Evolutionary conservation across 495 filamentous ascomycete genomes (phyloP).

Genomic region (Aspergillus kassunensis): DNA sequence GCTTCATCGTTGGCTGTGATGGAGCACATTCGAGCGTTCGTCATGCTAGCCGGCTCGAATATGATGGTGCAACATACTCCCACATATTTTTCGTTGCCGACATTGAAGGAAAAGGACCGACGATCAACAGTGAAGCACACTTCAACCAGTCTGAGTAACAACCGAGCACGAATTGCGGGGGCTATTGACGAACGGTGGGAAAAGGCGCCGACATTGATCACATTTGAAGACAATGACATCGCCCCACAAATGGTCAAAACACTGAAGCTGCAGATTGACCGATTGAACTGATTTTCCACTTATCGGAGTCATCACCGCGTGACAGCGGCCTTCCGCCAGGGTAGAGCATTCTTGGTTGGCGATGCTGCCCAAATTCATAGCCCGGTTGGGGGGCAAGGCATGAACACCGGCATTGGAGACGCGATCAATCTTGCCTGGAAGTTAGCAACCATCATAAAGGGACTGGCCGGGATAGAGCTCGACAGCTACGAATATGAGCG

Average conservation of each 20-base stretch:
- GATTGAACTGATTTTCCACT: slow-evolving; percentile 35
- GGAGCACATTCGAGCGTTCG: slow-evolving; percentile 34
- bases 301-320: slow-evolving; percentile 35
- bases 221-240: slow-evolving; percentile 30
- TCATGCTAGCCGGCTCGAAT: slow-evolving; percentile 22
- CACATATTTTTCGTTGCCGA: slow-evolving; percentile 36
- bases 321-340: slow-evolving; percentile 24
- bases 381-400: slow-evolving; percentile 54
- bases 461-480: slow-evolving; percentile 40
- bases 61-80: slow-evolving; percentile 29
- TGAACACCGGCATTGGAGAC: slow-evolving; percentile 60
- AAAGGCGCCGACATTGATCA: slow-evolving; percentile 22
- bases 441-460: slow-evolving; percentile 43
- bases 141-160: slow-evolving; percentile 23
- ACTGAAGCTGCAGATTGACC: slow-evolving; percentile 22
- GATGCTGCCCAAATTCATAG: slow-evolving; percentile 56
- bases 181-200: slow-evolving; percentile 15
- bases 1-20: slow-evolving; percentile 36
- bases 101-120: slow-evolving; percentile 26
- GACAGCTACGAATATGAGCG: slow-evolving; percentile 52
- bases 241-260: slow-evolving; percentile 18
- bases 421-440: slow-evolving; percentile 59
- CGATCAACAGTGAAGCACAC: slow-evolving; percentile 35
- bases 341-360: slow-evolving; percentile 33
- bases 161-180: slow-evolving; percentile 24